phyloP scores from a whole-genome alignment of 441 rosid genomes.

The Populus tomentosa region DNA sequence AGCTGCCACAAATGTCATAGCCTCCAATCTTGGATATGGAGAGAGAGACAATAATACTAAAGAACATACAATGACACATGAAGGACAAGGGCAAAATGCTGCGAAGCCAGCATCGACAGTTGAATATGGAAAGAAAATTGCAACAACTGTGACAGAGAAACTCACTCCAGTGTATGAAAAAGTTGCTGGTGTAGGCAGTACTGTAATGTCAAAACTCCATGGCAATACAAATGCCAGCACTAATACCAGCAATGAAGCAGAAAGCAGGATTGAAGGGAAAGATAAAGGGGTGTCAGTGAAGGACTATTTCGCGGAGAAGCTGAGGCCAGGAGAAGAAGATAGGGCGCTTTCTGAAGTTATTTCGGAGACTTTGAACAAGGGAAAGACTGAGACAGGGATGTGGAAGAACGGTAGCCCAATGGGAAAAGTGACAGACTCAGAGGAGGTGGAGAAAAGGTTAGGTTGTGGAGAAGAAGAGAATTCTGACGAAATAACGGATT shows the following conservation, averaged over 20 bases:
- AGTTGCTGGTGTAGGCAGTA: slow-evolving; percentile 39
- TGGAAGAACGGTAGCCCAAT: slow-evolving; percentile 19
- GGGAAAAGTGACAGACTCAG: slow-evolving; percentile 45
- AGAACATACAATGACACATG: background rate
- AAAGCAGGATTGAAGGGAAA: slow-evolving; percentile 7
- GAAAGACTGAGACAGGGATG: slow-evolving; percentile 12
- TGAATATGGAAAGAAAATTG: slow-evolving; percentile 46
- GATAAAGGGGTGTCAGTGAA: slow-evolving; percentile 44
- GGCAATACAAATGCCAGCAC: background rate
- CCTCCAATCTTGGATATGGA: too few relatives aligned
- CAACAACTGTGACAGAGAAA: slow-evolving; percentile 21
- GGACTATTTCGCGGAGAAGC: slow-evolving; percentile 47
- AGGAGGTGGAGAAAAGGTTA: slow-evolving; percentile 38
- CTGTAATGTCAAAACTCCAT: slow-evolving; percentile 30
- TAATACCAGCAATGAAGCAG: background rate
- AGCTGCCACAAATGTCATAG: slow-evolving; percentile 15
- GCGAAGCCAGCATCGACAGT: slow-evolving; percentile 20
- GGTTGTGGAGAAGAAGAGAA: slow-evolving; percentile 13
- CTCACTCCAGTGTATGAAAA: slow-evolving; percentile 38
- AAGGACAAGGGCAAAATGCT: slow-evolving; percentile 12
- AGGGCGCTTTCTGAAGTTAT: slow-evolving; percentile 60
- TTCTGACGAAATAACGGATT: slow-evolving; percentile 3
- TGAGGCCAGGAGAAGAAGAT: slow-evolving; percentile 70
- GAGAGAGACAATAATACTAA: slow-evolving; percentile 37
- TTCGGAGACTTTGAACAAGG: slow-evolving; percentile 37